Evolutionary conservation across 305 asterid species (phyloP), one percentile per base, ranked within the genome.

Genomic region (Fraxinus xanthoxyloides): DNA sequence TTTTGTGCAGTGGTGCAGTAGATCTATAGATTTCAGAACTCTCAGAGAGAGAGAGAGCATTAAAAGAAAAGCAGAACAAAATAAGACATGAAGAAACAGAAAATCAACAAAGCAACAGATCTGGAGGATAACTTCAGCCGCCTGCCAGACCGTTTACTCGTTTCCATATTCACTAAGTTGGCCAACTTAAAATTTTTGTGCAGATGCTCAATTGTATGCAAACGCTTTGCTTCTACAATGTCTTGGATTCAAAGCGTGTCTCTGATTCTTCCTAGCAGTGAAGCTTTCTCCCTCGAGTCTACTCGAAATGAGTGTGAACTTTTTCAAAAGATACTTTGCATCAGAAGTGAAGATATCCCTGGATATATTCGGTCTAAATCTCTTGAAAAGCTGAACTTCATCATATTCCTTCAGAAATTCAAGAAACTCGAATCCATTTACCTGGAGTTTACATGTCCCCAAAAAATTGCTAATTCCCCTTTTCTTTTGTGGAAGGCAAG

Each of bases 201-300:
- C 23, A 19, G 15, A 32, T 80, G 75, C 75, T 72, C 83, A n/a
- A 72, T 80, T 56, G 83, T 72, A 23, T 80, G 79, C 83, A 80
- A 80, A 65, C 73, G 34, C n/a, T 80, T 74, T 56, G 79, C 79
- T 38, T 80, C 83, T 7, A 72, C 54, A 26, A 48, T 74, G 30
- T 24, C 65, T 73, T 63, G 26, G n/a, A 74, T 81, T 32, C 72
- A 19, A 2, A 19, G 46, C 0, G 63, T 81, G 36, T 54, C 65
- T 21, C 7, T 74, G 23, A 56, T 35, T 12, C 75, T 59, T 54
- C 79, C 83, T 38, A 36, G 65, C 23, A 23, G 63, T 0, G 79
- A 81, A 40, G 10, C 34, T 0, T 30, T 54, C 26, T 74, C 75
- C 32, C 15, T 24, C 3, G 36, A 72, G 59, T 59, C 78, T 31